phyloP scores from a whole-genome alignment of 768 basidiomycete genomes.

The Amanita polypyramis region DNA sequence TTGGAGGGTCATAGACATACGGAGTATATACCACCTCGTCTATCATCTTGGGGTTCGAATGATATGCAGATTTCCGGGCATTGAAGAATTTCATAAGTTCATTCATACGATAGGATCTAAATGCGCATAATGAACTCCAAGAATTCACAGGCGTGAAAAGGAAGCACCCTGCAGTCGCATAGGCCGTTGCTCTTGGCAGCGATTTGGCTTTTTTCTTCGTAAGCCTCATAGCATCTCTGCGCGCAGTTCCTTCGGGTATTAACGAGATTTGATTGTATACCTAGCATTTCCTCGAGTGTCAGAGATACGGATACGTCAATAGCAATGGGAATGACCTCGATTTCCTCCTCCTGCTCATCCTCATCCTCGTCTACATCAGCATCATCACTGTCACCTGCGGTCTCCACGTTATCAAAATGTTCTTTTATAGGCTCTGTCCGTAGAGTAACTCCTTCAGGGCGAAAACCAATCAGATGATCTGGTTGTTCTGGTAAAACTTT shows the following conservation, averaged over 20 bases:
- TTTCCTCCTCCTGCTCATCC: slow-evolving; percentile 46
- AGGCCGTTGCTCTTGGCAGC: slow-evolving; percentile 89
- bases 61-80: slow-evolving; percentile 72
- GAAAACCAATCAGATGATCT: slow-evolving; percentile 33
- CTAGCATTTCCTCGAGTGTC: slow-evolving; percentile 24
- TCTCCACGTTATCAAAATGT: slow-evolving; percentile 36
- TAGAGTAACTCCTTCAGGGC: slow-evolving; percentile 14
- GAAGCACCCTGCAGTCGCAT: slow-evolving; percentile 81
- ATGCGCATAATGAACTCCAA: slow-evolving; percentile 1
- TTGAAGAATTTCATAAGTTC: slow-evolving; percentile 87
- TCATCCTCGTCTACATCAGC: slow-evolving; percentile 57
- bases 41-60: slow-evolving; percentile 78
- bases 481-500: slow-evolving; percentile 85
- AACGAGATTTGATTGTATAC: slow-evolving; percentile 92
- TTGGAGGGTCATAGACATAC: slow-evolving; percentile 62
- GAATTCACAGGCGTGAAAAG: not conserved
- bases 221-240: slow-evolving; percentile 78
- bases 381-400: slow-evolving; percentile 59
- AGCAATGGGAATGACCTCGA: slow-evolving; percentile 34
- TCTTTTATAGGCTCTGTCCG: slow-evolving; percentile 22
- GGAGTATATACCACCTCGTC: slow-evolving; percentile 94
- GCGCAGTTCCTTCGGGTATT: slow-evolving; percentile 90
- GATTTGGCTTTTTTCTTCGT: slow-evolving; percentile 94
- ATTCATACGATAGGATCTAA: slow-evolving; percentile 79
- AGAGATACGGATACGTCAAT: not conserved